phyloP scores from a whole-genome alignment of 2,329 filamentous ascomycete genomes.

The Colletotrichum sublineola region DNA sequence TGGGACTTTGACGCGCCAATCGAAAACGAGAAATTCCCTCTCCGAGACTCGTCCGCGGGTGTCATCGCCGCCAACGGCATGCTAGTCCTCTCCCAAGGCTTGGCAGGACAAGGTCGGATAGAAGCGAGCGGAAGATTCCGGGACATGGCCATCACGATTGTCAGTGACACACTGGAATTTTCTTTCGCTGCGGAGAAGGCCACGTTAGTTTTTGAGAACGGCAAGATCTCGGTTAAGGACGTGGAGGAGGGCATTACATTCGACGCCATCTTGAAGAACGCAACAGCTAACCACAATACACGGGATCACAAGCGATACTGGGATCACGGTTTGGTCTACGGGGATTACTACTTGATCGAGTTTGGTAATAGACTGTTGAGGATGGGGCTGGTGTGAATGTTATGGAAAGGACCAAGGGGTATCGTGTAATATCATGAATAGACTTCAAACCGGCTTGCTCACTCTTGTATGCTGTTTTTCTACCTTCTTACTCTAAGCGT shows the following conservation, averaged over 20 bases:
- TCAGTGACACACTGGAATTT: conserved; percentile 49
- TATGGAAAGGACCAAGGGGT: conserved; percentile 9
- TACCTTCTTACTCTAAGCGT: conserved; percentile 13
- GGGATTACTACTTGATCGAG: conserved; percentile 62
- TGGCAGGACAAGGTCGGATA: conserved; percentile 43
- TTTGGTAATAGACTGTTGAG: conserved; percentile 59
- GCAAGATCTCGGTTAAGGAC: conserved; percentile 15
- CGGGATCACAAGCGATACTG: conserved; percentile 50
- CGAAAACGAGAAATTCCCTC: conserved; percentile 45
- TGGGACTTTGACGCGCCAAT: conserved; percentile 65
- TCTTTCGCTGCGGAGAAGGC: conserved; percentile 46
- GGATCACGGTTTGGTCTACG: conserved; percentile 62
- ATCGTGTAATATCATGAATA: conserved; percentile 21
- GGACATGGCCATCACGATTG: conserved; percentile 48
- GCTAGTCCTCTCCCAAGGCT: conserved; percentile 54
- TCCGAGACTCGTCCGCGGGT: conserved; percentile 55
- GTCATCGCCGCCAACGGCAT: conserved; percentile 58
- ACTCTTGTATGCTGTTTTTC: background rate
- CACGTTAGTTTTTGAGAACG: background rate
- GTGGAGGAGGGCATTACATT: conserved; percentile 44
- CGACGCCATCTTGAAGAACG: conserved; percentile 51
- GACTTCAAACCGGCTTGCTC: background rate
- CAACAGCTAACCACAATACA: conserved; percentile 53
- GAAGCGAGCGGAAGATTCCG: conserved; percentile 45
- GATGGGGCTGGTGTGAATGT: conserved; percentile 46